Evolutionary conservation across 1,139 yeast species (phyloP), one percentile per base, ranked within the genome.

Genomic region (Spathaspora sp.): DNA sequence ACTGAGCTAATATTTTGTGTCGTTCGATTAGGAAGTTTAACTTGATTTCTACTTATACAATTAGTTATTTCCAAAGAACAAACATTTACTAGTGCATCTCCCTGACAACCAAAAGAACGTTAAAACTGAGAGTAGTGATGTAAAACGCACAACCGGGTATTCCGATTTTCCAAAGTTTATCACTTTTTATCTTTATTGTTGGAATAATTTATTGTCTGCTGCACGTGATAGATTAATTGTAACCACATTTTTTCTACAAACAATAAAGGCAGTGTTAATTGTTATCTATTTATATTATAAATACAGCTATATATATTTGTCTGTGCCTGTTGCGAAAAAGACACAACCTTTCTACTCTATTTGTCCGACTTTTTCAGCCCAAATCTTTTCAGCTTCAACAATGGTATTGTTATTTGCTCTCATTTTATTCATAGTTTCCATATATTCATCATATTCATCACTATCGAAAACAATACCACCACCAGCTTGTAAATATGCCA

Each of bases 381-480:
- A 90, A 57, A 84, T 70, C 63, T 81, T 72, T 68, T 93, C 98
- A 2, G 98, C 98, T 64, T 89, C 90, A 25, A 85, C 84, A 59
- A 93, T 86, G 15, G 97, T 89, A 53, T 84, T 82, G 65, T 86
- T 86, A 69, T 93, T 93, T 50, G 98, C 95, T 71, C 80, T 83
- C 96, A 95, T 90, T 71, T 93, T 93, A 76, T 93, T 93, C 86
- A 93, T 85, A 1, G 99, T 93, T 72, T 93, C 99, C 47, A 90
- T 72, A 65, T 91, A 93, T 72, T 93, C 99, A 51, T 93, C 99
- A 59, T 86, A 84, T 49, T 95, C 96, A 63, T 93, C 97, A 54
- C 96, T 87, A 65, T 93, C 99, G 62, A 76, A 85, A 27, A 93
- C 99, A 64, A 93, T 93, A 49, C 99, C 99, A 45, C 99, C 99